These are phyloP conservation scores for Rhizopus delemar DNA, from an alignment of 371 early-diverging fungal genomes.

Conservation along the genomic window DNA sequence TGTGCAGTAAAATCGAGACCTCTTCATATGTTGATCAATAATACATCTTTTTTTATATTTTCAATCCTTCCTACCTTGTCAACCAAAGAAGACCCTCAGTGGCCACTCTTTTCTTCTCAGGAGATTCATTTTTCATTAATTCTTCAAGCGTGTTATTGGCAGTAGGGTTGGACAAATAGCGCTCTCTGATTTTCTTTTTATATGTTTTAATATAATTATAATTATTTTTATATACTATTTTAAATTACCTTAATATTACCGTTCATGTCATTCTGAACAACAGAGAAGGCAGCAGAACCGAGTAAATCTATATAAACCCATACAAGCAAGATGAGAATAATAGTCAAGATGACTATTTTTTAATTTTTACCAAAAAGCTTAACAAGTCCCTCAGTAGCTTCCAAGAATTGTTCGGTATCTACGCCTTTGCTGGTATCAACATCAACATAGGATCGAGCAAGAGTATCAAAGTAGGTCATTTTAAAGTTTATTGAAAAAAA, in stretches of 20 bases:
- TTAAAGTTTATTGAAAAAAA: not conserved
- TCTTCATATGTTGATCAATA: slow-evolving; percentile 34
- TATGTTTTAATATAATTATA: not conserved
- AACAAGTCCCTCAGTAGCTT: slow-evolving; percentile 83
- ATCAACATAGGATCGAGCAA: slow-evolving; percentile 68
- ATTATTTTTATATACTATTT: slow-evolving; percentile 2
- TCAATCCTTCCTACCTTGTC: slow-evolving; percentile 59
- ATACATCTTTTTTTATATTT: slow-evolving; percentile 1
- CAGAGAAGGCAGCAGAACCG: slow-evolving; percentile 71
- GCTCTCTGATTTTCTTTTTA: slow-evolving; percentile 80
- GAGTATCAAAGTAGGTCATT: slow-evolving; percentile 63
- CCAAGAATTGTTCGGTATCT: slow-evolving; percentile 78
- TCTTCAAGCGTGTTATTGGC: slow-evolving; percentile 79
- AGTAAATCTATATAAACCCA: slow-evolving; percentile 59
- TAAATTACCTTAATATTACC: slow-evolving; percentile 81
- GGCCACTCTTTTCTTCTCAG: slow-evolving; percentile 78
- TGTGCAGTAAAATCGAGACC: slow-evolving; percentile 89
- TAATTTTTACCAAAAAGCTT: slow-evolving; percentile 75
- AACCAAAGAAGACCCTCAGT: slow-evolving; percentile 95
- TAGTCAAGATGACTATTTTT: slow-evolving; percentile 2
- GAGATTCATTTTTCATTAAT: slow-evolving; percentile 72
- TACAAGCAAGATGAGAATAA: not conserved
- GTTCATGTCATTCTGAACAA: slow-evolving; percentile 73
- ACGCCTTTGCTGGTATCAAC: slow-evolving; percentile 76
- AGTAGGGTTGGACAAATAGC: slow-evolving; percentile 66